These are phyloP conservation scores for Sporothrix phasma DNA, from an alignment of 2,329 filamentous ascomycete species.

Conservation along the genomic window DNA sequence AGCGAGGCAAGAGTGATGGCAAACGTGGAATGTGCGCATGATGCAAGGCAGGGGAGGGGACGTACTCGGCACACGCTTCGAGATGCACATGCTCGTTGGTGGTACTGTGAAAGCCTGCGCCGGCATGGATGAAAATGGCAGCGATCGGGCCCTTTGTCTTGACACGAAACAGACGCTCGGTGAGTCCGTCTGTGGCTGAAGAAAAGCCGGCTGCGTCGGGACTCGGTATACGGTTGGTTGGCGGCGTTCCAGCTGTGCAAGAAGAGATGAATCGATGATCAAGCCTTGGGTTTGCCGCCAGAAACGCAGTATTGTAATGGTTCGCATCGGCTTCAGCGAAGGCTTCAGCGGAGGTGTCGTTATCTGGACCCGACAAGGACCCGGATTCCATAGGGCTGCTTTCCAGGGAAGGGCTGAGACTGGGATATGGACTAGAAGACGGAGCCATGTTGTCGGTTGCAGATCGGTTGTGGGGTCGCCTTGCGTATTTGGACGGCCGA, in stretches of 20 bases:
- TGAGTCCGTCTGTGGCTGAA: conserved; percentile 18
- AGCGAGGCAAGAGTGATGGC: neutral
- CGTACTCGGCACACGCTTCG: conserved; percentile 79
- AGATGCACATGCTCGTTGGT: conserved; percentile 80
- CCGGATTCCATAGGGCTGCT: neutral
- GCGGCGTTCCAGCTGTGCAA: neutral
- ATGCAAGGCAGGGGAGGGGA: conserved; percentile 16
- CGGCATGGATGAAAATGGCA: conserved; percentile 91
- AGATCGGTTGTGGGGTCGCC: neutral
- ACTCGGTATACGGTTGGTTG: neutral
- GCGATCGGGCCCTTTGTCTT: conserved; percentile 21
- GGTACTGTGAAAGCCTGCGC: conserved; percentile 84
- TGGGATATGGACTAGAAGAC: conserved; percentile 15
- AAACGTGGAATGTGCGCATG: neutral
- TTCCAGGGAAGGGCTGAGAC: conserved; percentile 13
- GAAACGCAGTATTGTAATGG: neutral
- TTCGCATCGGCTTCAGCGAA: neutral
- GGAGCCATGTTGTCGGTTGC: neutral
- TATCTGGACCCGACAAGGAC: neutral
- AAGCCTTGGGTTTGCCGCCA: neutral
- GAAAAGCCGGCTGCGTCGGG: neutral
- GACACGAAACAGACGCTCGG: conserved; percentile 22
- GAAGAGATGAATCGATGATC: neutral
- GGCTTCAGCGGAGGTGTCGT: neutral
- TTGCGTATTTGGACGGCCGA: neutral